Percentiles rank a stretch among this genome's conserved stretches.
phyloP scores from a whole-genome alignment of 2,329 filamentous ascomycete genomes.

The Fusarium kyushuense region DNA sequence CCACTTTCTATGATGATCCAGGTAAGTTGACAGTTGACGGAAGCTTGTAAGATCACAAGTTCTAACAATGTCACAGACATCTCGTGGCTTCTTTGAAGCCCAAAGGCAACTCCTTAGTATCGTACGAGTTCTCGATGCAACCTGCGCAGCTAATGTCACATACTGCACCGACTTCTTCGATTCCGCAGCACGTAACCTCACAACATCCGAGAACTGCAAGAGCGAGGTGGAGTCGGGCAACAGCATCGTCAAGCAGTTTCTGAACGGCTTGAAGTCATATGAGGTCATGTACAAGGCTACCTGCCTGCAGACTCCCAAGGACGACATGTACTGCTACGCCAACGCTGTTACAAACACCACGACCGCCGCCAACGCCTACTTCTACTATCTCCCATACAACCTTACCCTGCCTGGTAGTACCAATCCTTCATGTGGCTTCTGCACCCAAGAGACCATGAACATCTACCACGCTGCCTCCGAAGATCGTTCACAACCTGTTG shows the following conservation, averaged over 20 bases:
- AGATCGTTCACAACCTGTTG: conserved; percentile 74
- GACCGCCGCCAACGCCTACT: conserved; percentile 77
- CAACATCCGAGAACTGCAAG: conserved; percentile 73
- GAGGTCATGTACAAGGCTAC: conserved; percentile 81
- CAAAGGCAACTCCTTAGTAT: conserved; percentile 77
- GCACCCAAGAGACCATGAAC: conserved; percentile 83
- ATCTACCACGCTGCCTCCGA: conserved; percentile 78
- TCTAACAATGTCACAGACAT: conserved; percentile 69
- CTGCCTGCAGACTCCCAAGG: conserved; percentile 77
- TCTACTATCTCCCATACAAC: conserved; percentile 89
- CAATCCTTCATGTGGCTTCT: conserved; percentile 79
- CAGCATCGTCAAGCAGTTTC: conserved; percentile 77
- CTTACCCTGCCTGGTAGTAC: conserved; percentile 73
- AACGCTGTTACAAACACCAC: conserved; percentile 83
- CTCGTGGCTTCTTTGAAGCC: conserved; percentile 84
- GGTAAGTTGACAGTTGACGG: conserved; percentile 61
- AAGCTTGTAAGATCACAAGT: neutral
- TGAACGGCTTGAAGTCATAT: conserved; percentile 82
- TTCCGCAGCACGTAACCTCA: conserved; percentile 73
- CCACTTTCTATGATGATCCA: conserved; percentile 87
- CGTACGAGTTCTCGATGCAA: conserved; percentile 80
- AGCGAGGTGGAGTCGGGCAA: conserved; percentile 76
- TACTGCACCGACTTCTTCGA: conserved; percentile 75
- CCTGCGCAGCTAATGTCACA: conserved; percentile 76
- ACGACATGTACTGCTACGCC: conserved; percentile 82